Conservation (phyloP, 768 basidiomycete species). For the Lentinus tigrinus region DNA sequence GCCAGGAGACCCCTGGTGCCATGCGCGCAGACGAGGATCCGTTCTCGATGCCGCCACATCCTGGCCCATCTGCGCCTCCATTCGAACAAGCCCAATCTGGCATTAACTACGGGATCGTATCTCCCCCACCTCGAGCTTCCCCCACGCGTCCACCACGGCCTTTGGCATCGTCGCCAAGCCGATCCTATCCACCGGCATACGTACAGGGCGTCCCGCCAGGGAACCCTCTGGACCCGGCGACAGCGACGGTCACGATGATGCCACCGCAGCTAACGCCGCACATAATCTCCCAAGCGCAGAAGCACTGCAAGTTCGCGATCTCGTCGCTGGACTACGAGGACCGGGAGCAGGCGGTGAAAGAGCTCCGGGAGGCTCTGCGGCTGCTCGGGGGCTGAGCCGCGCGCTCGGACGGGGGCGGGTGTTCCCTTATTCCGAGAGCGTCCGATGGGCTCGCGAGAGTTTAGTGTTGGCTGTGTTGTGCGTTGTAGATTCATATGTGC, state of each 20-base stretch:
- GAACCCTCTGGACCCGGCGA: conserved; percentile 11
- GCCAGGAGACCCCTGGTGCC: conserved; percentile 21
- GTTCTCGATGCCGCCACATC: not conserved
- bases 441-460: not conserved
- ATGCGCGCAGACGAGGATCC: not conserved
- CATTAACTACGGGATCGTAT: conserved; percentile 22
- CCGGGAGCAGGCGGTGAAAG: conserved; percentile 77
- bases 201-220: conserved; percentile 16
- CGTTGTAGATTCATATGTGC: too few relatives aligned
- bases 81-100: conserved; percentile 28
- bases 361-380: conserved; percentile 74
- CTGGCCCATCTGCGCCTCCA: not conserved
- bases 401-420: not conserved
- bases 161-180: conserved; percentile 5
- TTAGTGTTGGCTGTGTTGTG: not conserved
- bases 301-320: conserved; percentile 90
- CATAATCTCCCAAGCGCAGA: conserved; percentile 76
- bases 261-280: conserved; percentile 57
- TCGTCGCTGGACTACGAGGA: conserved; percentile 97
- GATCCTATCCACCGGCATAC: not conserved
- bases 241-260: conserved; percentile 18
- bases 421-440: not conserved
- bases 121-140: conserved; percentile 12
- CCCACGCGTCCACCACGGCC: conserved; percentile 12
- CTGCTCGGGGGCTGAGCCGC: conserved; percentile 56